These are phyloP conservation scores for Ogataea henricii DNA, from an alignment of 805 yeast genomes.

Conservation along the genomic window DNA sequence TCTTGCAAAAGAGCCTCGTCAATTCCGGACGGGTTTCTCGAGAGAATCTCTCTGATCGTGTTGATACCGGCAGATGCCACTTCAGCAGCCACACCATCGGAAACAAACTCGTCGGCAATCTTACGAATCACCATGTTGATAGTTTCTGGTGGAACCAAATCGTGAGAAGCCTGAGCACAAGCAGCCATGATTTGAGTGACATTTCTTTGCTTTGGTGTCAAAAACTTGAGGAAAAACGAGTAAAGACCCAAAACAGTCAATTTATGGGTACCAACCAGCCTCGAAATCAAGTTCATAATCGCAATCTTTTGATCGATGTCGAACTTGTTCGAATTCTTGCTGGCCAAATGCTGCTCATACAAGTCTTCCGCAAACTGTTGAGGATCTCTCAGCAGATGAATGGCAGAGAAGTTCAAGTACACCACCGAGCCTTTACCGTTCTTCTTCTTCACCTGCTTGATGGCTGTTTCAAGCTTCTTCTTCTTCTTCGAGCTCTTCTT, in stretches of 20 bases:
- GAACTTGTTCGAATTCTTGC: conserved; percentile 68
- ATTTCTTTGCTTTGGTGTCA: conserved; percentile 91
- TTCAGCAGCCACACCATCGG: conserved; percentile 97
- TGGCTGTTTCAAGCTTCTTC: conserved; percentile 75
- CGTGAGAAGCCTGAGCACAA: conserved; percentile 94
- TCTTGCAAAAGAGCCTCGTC: conserved; percentile 88
- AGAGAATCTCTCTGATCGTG: conserved; percentile 87
- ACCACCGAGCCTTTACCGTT: conserved; percentile 59
- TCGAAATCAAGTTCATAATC: conserved; percentile 81
- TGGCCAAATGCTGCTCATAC: conserved; percentile 69
- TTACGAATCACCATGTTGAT: conserved; percentile 80
- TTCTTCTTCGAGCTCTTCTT: conserved; percentile 81
- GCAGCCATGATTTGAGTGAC: conserved; percentile 98
- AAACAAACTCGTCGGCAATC: conserved; percentile 95
- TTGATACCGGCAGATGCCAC: conserved; percentile 98
- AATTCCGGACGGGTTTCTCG: conserved; percentile 94
- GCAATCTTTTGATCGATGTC: conserved; percentile 87
- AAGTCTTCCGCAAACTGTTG: conserved; percentile 94
- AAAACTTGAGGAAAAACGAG: conserved; percentile 82
- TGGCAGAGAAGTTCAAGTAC: conserved; percentile 88
- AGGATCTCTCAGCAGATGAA: conserved; percentile 92
- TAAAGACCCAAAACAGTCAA: conserved; percentile 86
- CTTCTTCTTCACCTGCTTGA: conserved; percentile 64
- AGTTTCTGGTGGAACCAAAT: conserved; percentile 94
- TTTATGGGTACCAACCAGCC: conserved; percentile 93